A percentile compares a stretch with the other conserved stretches of the same genome.
These are phyloP conservation scores for Penicillium decumbens DNA, from an alignment of 2,329 filamentous ascomycete species.

Conservation along the genomic window DNA sequence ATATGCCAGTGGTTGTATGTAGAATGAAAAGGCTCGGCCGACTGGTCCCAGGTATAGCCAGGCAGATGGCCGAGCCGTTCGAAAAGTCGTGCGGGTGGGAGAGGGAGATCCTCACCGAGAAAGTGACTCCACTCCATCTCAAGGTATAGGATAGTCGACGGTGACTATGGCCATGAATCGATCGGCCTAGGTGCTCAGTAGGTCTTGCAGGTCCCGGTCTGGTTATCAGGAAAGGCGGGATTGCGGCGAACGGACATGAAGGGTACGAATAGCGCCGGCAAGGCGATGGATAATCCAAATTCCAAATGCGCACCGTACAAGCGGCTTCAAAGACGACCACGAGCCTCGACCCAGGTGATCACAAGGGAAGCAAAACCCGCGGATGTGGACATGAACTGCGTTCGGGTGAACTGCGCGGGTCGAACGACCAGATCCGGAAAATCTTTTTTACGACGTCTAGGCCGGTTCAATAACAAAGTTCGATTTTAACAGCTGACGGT, in stretches of 20 bases:
- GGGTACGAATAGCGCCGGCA: conserved; percentile 12
- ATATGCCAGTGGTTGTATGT: conserved; percentile 90
- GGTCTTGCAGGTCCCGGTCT: not conserved
- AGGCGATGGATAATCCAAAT: not conserved
- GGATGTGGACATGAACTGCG: not conserved
- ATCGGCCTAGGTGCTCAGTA: not conserved
- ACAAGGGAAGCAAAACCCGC: not conserved
- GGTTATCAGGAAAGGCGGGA: not conserved
- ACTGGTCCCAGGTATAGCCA: conserved; percentile 73
- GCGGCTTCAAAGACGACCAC: not conserved
- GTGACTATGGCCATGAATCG: conserved; percentile 20
- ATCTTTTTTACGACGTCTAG: conserved; percentile 4
- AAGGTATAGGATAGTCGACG: not conserved
- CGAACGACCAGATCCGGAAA: conserved; percentile 5
- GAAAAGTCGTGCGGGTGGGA: conserved; percentile 63
- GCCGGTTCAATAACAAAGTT: not conserved
- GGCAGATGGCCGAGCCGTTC: conserved; percentile 68
- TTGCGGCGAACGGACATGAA: conserved; percentile 1
- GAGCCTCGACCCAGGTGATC: not conserved
- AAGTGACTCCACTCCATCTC: conserved; percentile 37
- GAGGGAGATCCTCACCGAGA: conserved; percentile 45
- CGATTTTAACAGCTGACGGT: not conserved
- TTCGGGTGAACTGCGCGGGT: not conserved
- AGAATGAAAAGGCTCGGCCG: conserved; percentile 45
- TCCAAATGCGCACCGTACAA: not conserved